phyloP scores from a whole-genome alignment of 768 basidiomycete genomes.

The Cystofilobasidium capitatum region DNA sequence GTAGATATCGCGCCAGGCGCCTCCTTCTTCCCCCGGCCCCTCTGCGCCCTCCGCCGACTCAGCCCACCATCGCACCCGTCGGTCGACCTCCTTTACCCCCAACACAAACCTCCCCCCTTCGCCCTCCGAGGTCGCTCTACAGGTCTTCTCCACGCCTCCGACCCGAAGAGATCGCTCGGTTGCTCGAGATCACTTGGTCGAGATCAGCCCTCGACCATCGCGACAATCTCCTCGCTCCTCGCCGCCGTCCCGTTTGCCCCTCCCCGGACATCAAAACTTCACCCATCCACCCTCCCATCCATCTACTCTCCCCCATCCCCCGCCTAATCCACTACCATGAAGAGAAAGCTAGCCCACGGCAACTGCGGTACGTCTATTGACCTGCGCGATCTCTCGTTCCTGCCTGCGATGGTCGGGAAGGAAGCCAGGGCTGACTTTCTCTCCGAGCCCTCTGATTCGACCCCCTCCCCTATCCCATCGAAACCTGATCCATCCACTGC shows the following conservation, averaged over 20 bases:
- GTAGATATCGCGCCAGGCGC: no score
- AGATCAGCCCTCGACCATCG: neutral
- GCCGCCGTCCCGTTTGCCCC: neutral
- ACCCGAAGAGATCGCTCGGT: no score
- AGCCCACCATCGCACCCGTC: no score
- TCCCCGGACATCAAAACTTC: neutral
- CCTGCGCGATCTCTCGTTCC: no score
- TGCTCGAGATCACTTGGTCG: no score
- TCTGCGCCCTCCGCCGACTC: no score
- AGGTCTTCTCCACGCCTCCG: no score
- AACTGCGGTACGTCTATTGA: conserved; percentile 14
- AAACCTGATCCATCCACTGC: neutral
- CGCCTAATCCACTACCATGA: neutral
- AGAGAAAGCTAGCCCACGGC: conserved; percentile 24
- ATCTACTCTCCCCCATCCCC: neutral
- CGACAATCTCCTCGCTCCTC: neutral
- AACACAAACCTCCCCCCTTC: no score
- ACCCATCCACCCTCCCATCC: neutral
- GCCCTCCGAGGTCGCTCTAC: no score
- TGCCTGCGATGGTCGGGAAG: neutral
- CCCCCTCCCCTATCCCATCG: neutral
- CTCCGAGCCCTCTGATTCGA: neutral
- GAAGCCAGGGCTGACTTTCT: conserved; percentile 7
- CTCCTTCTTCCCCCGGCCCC: no score
- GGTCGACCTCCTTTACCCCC: no score